Evolutionary conservation across 192 early-diverging fungal species (phyloP).

Genomic region (Rhizophlyctis rosea): DNA sequence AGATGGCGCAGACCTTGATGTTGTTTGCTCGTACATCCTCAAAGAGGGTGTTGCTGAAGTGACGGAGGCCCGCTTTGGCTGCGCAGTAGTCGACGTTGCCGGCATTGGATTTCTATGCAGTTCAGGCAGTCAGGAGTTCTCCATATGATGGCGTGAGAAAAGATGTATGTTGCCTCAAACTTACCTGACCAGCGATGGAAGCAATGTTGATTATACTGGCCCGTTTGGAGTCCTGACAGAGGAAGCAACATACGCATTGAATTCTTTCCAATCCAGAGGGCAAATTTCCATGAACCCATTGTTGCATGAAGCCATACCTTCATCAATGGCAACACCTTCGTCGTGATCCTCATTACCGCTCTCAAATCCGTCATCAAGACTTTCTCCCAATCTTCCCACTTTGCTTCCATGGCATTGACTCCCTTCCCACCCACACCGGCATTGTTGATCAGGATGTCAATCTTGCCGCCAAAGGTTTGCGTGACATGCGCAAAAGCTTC

Average conservation of each 20-base stretch:
- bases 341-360: constrained; percentile 3
- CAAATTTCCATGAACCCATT: too few species aligned
- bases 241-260: too few species aligned
- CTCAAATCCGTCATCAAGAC: neutral
- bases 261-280: too few species aligned
- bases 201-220: constrained; percentile 15
- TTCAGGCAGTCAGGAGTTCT: neutral
- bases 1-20: constrained; percentile 12
- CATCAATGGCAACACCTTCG: neutral
- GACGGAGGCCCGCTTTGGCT: constrained; percentile 8
- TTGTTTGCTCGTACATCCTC: constrained; percentile 10
- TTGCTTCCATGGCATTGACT: too few species aligned
- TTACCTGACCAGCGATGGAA: constrained; percentile 3
- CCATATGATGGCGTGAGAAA: neutral
- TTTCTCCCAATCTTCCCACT: constrained; percentile 7
- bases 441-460: constrained; percentile 14
- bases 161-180: neutral
- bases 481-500: neutral
- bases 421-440: neutral
- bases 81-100: neutral
- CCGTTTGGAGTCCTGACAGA: constrained; percentile 1
- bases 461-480: neutral
- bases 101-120: neutral
- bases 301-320: too few species aligned
- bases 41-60: constrained; percentile 5